Conservation (phyloP, 768 basidiomycete species). For the Chiua virens region DNA sequence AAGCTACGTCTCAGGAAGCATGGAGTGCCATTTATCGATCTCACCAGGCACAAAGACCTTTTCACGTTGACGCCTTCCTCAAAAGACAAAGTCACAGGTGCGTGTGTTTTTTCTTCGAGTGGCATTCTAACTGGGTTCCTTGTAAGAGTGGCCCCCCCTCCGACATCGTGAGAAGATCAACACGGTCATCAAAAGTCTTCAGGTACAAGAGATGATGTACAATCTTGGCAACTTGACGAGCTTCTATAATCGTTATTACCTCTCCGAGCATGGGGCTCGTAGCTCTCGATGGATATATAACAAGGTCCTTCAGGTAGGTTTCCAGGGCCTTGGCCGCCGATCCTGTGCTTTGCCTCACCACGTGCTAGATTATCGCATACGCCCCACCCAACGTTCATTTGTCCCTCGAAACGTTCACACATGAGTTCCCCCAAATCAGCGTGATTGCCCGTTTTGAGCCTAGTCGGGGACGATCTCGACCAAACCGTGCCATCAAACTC, state of each 20-base stretch:
- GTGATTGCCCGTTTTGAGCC: constrained; percentile 31
- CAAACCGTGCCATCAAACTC: constrained; percentile 6
- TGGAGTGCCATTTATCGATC: constrained; percentile 11
- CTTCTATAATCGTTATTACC: constrained; percentile 34
- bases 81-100: neutral
- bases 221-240: constrained; percentile 37
- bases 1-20: constrained; percentile 7
- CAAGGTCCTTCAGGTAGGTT: constrained; percentile 11
- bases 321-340: too few relatives aligned
- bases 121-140: neutral
- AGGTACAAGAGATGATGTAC: constrained; percentile 33
- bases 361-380: constrained; percentile 6
- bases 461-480: neutral
- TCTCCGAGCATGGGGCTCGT: constrained; percentile 35
- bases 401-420: constrained; percentile 24
- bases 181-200: neutral
- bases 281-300: constrained; percentile 40
- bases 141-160: constrained; percentile 18
- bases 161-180: constrained; percentile 14
- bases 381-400: too few relatives aligned
- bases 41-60: constrained; percentile 3
- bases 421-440: constrained; percentile 19
- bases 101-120: neutral
- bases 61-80: too few relatives aligned
- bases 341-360: neutral